A percentile compares a stretch with the other conserved stretches of the same genome.
Evolutionary conservation across 176 grass and related monocot genomes (phyloP).

Genomic region (Carex pumila): DNA sequence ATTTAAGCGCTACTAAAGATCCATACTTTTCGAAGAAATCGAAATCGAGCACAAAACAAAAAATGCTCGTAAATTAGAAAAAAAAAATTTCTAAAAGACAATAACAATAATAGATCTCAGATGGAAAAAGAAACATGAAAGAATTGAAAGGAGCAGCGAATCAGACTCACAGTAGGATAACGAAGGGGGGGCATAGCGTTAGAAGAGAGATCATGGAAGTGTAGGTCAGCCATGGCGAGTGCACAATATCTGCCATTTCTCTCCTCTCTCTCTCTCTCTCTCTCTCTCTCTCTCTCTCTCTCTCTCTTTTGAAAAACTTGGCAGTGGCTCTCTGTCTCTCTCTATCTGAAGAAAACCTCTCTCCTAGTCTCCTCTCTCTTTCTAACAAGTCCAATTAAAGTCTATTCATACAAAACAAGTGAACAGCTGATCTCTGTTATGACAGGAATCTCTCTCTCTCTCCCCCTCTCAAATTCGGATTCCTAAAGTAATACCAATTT

Average conservation of each 20-base stretch:
- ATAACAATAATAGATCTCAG: not conserved
- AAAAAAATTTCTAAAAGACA: not conserved
- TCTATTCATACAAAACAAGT: not conserved
- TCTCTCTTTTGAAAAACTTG: too few relatives aligned
- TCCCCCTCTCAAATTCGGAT: too few relatives aligned
- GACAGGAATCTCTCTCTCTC: not conserved
- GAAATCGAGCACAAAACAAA: not conserved
- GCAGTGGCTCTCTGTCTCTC: not conserved
- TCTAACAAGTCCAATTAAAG: not conserved
- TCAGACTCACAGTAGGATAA: conserved; percentile 81
- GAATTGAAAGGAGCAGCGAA: not conserved
- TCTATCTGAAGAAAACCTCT: not conserved
- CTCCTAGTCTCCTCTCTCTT: not conserved
- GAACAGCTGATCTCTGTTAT: not conserved
- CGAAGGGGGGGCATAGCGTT: conserved; percentile 91
- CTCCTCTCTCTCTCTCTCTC: not conserved
- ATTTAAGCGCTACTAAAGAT: not conserved
- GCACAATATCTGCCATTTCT: conserved; percentile 46
- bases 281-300: not conserved
- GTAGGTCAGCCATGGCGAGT: conserved; percentile 82
- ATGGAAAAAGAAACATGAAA: not conserved
- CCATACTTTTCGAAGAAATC: not conserved
- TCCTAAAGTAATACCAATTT: too few relatives aligned
- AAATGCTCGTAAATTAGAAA: not conserved
- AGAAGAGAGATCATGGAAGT: conserved; percentile 87